Percentiles rank a stretch among this genome's conserved stretches.
These are phyloP conservation scores for Paraleonurus japonicus DNA, from an alignment of 257 asterid genomes.

Conservation along the genomic window DNA sequence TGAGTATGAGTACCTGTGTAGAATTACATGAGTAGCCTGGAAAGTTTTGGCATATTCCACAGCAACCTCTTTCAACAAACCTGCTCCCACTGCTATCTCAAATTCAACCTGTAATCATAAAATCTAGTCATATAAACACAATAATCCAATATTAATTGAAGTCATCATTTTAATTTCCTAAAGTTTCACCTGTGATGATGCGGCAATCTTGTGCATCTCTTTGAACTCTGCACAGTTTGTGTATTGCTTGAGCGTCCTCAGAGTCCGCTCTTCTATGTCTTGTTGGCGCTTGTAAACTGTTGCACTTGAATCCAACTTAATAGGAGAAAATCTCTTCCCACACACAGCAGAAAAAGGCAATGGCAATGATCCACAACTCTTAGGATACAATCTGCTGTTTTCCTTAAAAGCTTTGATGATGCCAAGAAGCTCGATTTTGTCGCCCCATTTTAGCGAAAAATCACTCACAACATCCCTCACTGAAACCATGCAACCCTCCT, in stretches of 20 bases:
- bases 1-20: no score
- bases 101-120: conserved; percentile 36
- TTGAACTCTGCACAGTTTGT: conserved; percentile 20
- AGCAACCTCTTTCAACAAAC: conserved; percentile 41
- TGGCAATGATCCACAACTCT: conserved; percentile 22
- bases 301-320: conserved; percentile 44
- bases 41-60: conserved; percentile 35
- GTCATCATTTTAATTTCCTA: no score
- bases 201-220: conserved; percentile 32
- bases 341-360: background rate
- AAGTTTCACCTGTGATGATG: conserved; percentile 49
- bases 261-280: conserved; percentile 32
- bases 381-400: background rate
- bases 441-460: conserved; percentile 35
- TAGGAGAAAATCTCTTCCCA: conserved; percentile 11
- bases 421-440: conserved; percentile 39
- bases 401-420: conserved; percentile 35
- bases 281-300: conserved; percentile 38
- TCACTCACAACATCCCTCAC: conserved; percentile 25
- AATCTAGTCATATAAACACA: background rate
- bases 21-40: conserved; percentile 45
- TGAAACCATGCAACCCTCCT: conserved; percentile 19
- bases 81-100: conserved; percentile 49
- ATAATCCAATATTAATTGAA: no score
- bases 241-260: conserved; percentile 25